phyloP scores from a whole-genome alignment of 441 rosid species.

The Gossypium gossypioides region DNA sequence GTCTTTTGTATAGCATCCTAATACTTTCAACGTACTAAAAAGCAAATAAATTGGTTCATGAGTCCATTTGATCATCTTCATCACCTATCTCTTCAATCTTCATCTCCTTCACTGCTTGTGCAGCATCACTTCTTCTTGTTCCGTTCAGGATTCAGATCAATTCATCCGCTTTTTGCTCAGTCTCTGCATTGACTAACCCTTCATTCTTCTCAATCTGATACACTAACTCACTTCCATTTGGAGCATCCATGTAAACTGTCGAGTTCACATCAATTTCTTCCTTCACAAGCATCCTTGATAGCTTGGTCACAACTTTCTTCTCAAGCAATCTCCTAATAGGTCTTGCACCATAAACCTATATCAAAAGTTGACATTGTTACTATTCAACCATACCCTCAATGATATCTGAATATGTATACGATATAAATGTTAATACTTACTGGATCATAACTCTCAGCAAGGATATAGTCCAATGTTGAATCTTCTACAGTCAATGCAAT shows the following conservation, averaged over 20 bases:
- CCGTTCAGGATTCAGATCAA: constrained; percentile 46
- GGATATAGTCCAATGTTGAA: constrained; percentile 57
- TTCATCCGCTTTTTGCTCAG: constrained; percentile 58
- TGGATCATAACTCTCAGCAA: constrained; percentile 69
- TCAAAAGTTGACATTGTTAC: neutral
- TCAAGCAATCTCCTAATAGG: constrained; percentile 90
- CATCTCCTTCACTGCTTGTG: constrained; percentile 80
- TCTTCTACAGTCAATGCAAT: constrained; percentile 70
- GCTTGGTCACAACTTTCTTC: constrained; percentile 68
- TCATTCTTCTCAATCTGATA: constrained; percentile 65
- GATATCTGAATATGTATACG: neutral
- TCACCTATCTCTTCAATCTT: constrained; percentile 62
- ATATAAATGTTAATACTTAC: constrained; percentile 30
- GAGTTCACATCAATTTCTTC: constrained; percentile 77
- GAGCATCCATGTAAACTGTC: constrained; percentile 52
- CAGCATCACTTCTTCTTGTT: constrained; percentile 40
- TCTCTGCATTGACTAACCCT: constrained; percentile 60
- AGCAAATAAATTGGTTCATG: neutral
- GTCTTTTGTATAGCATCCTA: no score
- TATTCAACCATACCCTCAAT: neutral
- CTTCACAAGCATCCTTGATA: constrained; percentile 65
- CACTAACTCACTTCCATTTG: constrained; percentile 28
- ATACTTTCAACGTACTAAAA: neutral
- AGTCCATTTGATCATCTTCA: constrained; percentile 42
- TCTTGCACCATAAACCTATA: constrained; percentile 72